Conservation (phyloP, 768 basidiomycete genomes). For the Phanerochaete sordida region DNA sequence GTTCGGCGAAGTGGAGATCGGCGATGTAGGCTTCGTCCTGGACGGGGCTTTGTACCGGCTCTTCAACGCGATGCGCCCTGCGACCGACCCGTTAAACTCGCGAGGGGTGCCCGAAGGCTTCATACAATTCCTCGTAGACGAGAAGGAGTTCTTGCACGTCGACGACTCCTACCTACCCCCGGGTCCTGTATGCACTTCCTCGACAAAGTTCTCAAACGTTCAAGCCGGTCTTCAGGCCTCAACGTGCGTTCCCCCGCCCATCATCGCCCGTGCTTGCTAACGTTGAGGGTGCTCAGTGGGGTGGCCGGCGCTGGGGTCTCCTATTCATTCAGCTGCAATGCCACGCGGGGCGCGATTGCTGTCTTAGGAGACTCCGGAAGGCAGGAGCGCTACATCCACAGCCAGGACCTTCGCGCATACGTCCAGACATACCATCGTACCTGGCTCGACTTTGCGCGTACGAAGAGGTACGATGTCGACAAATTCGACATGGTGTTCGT, state of each 20-base stretch:
- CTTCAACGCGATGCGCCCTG: neutral
- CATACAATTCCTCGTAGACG: too few relatives aligned
- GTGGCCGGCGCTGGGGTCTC: neutral
- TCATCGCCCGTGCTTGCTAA: too few relatives aligned
- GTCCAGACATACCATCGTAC: conserved; percentile 3
- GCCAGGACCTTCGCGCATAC: neutral
- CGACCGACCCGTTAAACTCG: neutral
- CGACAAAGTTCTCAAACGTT: too few relatives aligned
- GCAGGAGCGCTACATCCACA: neutral
- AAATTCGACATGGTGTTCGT: conserved; percentile 12
- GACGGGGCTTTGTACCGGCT: neutral
- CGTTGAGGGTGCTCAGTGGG: neutral
- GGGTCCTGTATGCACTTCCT: neutral
- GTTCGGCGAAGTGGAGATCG: neutral
- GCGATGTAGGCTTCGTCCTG: neutral
- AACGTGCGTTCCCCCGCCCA: neutral
- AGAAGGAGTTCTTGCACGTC: neutral
- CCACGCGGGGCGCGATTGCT: neutral
- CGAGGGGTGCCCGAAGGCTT: neutral
- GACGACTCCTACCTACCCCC: neutral
- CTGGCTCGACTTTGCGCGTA: conserved; percentile 10
- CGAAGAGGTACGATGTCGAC: neutral
- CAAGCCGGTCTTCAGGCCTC: neutral
- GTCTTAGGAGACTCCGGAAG: neutral
- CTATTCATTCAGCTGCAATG: neutral